Percentiles rank a stretch among this genome's conserved stretches.
phyloP scores from a whole-genome alignment of 1,284 basidiomycete species.

The Pisolithus thermaeus region DNA sequence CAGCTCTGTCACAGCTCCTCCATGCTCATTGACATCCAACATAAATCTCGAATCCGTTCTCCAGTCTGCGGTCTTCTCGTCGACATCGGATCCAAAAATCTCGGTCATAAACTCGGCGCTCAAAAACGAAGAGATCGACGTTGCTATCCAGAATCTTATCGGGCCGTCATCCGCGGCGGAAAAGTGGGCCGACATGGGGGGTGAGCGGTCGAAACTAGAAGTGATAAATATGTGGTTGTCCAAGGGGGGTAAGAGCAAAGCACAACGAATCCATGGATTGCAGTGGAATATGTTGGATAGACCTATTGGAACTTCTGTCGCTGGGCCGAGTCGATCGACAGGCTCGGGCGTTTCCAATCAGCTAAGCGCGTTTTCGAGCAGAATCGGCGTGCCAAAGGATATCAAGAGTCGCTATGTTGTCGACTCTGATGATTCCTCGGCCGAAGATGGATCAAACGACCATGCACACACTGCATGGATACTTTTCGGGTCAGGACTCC shows the following conservation, averaged over 20 bases:
- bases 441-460: constrained; percentile 41
- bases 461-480: constrained; percentile 43
- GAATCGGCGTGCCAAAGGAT: not conserved
- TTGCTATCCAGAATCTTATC: constrained; percentile 53
- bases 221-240: constrained; percentile 41
- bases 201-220: constrained; percentile 37
- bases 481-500: constrained; percentile 38
- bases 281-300: not conserved
- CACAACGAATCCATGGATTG: constrained; percentile 16
- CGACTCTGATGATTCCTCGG: constrained; percentile 39
- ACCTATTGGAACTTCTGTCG: not conserved
- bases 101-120: not conserved
- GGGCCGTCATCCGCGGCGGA: constrained; percentile 43
- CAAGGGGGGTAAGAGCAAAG: constrained; percentile 20
- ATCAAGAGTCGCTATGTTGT: constrained; percentile 5
- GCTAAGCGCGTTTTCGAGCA: not conserved
- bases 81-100: not conserved
- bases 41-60: constrained; percentile 8
- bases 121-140: constrained; percentile 33
- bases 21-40: constrained; percentile 16
- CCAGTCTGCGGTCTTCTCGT: constrained; percentile 7
- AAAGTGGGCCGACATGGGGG: constrained; percentile 49
- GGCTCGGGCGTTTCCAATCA: not conserved
- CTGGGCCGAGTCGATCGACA: not conserved
- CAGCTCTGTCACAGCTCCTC: constrained; percentile 15